Evolutionary conservation across 768 basidiomycete genomes (phyloP).

Genomic region (Gymnopilus junonius): DNA sequence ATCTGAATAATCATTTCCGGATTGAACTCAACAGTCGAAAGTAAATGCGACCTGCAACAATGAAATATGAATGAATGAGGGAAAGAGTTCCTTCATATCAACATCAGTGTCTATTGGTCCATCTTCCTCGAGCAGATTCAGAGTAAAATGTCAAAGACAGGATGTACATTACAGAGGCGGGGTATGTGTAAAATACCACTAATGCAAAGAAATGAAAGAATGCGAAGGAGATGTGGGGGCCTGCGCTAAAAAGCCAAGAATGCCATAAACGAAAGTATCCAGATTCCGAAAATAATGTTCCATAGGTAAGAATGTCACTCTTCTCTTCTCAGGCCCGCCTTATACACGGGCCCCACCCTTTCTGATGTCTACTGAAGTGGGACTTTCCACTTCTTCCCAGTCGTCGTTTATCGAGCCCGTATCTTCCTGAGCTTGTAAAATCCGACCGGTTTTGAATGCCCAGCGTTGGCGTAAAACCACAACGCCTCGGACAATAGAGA

Average conservation of each 20-base stretch:
- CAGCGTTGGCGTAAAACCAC: constrained; percentile 40
- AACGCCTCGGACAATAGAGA: constrained; percentile 48
- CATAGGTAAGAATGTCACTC: not conserved
- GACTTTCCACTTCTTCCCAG: constrained; percentile 47
- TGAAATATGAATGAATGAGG: too few species aligned
- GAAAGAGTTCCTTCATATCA: too few species aligned
- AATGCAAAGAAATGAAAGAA: not conserved
- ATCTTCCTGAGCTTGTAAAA: constrained; percentile 14
- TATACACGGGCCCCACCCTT: not conserved
- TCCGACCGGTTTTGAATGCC: constrained; percentile 21
- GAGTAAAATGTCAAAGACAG: not conserved
- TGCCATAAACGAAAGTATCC: not conserved
- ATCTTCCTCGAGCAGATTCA: not conserved
- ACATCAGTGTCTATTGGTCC: not conserved
- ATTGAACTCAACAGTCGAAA: too few species aligned
- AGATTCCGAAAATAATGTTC: not conserved
- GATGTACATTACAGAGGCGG: not conserved
- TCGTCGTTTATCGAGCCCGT: constrained; percentile 34
- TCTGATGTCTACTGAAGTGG: not conserved
- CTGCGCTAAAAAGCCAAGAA: not conserved
- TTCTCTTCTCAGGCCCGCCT: not conserved
- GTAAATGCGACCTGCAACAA: too few species aligned
- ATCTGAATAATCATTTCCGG: constrained; percentile 16
- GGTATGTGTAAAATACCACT: not conserved
- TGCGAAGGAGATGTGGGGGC: not conserved